Evolutionary conservation across 163 green algal genomes (phyloP), one percentile per base, ranked within the genome.

Genomic region (Prototheca stagnorum): DNA sequence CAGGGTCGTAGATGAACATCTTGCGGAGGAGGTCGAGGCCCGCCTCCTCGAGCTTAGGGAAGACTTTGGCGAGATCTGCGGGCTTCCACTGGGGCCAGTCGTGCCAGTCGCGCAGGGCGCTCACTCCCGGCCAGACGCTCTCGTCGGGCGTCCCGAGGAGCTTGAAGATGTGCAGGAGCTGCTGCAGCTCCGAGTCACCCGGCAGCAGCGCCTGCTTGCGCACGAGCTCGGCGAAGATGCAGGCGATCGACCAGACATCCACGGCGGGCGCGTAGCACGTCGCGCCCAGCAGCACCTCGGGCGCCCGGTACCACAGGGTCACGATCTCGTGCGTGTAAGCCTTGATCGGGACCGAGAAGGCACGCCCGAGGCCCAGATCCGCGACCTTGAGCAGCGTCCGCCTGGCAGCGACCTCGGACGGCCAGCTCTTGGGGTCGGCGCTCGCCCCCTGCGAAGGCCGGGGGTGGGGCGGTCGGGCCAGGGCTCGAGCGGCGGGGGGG

Each of bases 271-370:
- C 75, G 64, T 99, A 99, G 67, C 94, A 80, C 2, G 86, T 90
- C 12, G 70, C 70, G 17, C 91, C 91, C 31, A 99, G 77, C 54
- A 99, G 71, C 41, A 99, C 88, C 74, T 99, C 91, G 19, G 91
- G 91, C 7, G 91, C 86, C 11, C 91, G 75, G 67, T 98, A 98
- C 89, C 89, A 98, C 47, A 98, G 66, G 14, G 89, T 98, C 14
- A 98, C 88, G 54, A 98, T 96, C 80, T 98, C 89, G 62, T 98
- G 89, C 19, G 89, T 98, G 74, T 97, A 98, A 58, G 64, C 82
- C 70, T 95, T 95, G 56, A 98, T 80, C 22, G 89, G 89, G 20
- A 98, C 86, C 58, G 76, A 88, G 71, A 95, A 97, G 24, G 85
- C 79, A 5, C 89, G 78, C 23, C 88, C 89, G 20, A 98, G 70